Percentiles rank a stretch among this genome's conserved stretches.
Conservation (phyloP, 768 basidiomycete species). For the Postia placenta region DNA sequence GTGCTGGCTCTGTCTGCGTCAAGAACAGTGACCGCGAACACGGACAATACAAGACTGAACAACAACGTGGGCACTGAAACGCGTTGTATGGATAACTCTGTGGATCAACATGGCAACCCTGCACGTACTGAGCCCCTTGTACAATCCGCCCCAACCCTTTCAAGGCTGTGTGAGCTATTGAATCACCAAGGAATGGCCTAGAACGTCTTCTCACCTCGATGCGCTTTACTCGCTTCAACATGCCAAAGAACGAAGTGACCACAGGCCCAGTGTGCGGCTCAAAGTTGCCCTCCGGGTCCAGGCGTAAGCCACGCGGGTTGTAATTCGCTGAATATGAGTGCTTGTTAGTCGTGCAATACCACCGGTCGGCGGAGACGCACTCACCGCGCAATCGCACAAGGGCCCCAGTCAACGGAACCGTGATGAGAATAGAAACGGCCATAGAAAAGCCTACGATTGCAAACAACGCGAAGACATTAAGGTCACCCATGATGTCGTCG, state of each 20-base stretch:
- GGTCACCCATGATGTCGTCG: conserved; percentile 4
- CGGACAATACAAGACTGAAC: conserved; percentile 47
- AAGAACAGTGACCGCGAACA: conserved; percentile 52
- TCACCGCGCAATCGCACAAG: conserved; percentile 68
- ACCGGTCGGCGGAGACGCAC: conserved; percentile 34
- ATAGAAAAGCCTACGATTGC: conserved; percentile 45
- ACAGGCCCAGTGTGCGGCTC: conserved; percentile 69
- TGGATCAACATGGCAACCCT: conserved; percentile 1
- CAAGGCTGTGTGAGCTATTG: conserved; percentile 9
- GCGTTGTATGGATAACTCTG: neutral
- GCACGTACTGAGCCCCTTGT: conserved; percentile 67
- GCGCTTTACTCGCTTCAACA: conserved; percentile 63
- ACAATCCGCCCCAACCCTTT: conserved; percentile 66
- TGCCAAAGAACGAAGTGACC: conserved; percentile 68
- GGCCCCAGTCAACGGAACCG: conserved; percentile 43
- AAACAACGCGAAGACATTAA: neutral
- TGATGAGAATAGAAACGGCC: conserved; percentile 53
- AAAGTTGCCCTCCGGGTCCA: conserved; percentile 73
- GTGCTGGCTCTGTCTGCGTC: conserved; percentile 49
- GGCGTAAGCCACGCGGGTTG: conserved; percentile 66
- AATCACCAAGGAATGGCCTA: neutral
- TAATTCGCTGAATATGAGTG: conserved; percentile 55
- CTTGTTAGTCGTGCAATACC: conserved; percentile 29
- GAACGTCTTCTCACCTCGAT: conserved; percentile 50
- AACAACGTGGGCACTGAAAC: conserved; percentile 41